A percentile compares a stretch with the other conserved stretches of the same genome.
phyloP scores from a whole-genome alignment of 306 rosid species.

The Pyrus communis region DNA sequence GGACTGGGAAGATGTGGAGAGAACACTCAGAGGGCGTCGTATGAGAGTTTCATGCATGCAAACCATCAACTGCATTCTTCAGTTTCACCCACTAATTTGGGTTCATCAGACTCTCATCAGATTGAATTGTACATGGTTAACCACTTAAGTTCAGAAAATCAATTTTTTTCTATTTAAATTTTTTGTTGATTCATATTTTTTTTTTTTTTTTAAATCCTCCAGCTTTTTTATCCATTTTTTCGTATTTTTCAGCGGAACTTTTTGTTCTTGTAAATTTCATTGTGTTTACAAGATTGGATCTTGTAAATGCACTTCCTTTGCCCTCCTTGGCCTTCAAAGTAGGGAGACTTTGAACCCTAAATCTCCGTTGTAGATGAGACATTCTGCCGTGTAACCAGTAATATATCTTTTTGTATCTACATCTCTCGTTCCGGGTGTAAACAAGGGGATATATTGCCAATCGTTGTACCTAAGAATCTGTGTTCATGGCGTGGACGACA shows the following conservation, averaged over 20 bases:
- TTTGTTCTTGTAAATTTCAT: neutral
- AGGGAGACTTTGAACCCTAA: neutral
- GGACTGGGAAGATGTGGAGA: slow-evolving; percentile 52
- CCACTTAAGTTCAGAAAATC: neutral
- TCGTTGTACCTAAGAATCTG: neutral
- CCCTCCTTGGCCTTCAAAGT: neutral
- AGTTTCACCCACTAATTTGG: neutral
- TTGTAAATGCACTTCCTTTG: neutral
- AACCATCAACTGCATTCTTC: neutral
- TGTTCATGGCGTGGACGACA: neutral
- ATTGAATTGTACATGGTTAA: neutral
- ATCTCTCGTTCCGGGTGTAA: too few species aligned
- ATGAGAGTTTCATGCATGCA: slow-evolving; percentile 29
- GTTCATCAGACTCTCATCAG: neutral
- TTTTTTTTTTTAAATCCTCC: too few species aligned
- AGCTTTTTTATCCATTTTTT: neutral
- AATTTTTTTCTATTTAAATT: neutral
- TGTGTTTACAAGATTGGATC: neutral
- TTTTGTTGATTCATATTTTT: neutral
- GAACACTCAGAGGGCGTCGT: slow-evolving; percentile 30
- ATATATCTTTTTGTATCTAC: too few species aligned
- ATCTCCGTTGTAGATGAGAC: neutral
- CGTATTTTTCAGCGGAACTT: neutral
- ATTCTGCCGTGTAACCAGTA: too few species aligned
- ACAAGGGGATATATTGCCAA: neutral